These are phyloP conservation scores for Cryptococcus sp. DNA, from an alignment of 1,284 basidiomycete species.

Conservation along the genomic window DNA sequence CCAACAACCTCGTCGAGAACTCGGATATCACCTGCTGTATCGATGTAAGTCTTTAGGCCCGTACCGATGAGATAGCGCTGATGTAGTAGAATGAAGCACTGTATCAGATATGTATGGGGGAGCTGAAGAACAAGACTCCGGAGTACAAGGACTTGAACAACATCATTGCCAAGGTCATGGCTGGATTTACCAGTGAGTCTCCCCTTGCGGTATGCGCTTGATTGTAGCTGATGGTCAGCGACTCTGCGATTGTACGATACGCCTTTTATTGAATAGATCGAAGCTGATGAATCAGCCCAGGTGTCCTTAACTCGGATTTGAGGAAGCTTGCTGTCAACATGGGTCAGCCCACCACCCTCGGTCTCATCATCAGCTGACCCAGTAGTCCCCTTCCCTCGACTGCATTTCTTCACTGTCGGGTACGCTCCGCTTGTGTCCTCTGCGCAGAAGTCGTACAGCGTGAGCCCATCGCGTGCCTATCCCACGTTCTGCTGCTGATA, in stretches of 20 bases:
- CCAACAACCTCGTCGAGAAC: conserved; percentile 88
- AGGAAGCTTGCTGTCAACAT: conserved; percentile 92
- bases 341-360: conserved; percentile 13
- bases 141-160: conserved; percentile 71
- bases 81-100: conserved; percentile 74
- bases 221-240: conserved; percentile 23
- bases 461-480: conserved; percentile 28
- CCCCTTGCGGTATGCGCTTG: neutral
- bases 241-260: conserved; percentile 34
- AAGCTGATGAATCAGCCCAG: conserved; percentile 56
- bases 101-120: conserved; percentile 75
- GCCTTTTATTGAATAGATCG: neutral
- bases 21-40: conserved; percentile 85
- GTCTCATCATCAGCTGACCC: conserved; percentile 1
- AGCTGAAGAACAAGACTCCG: conserved; percentile 67
- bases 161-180: conserved; percentile 53
- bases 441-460: conserved; percentile 57
- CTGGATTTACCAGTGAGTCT: conserved; percentile 39
- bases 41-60: conserved; percentile 23
- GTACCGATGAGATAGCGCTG: neutral
- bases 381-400: conserved; percentile 80
- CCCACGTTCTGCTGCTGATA: neutral
- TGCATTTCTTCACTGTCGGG: conserved; percentile 86
- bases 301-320: conserved; percentile 88
- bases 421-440: conserved; percentile 73